Base-by-base conservation (phyloP, 1,139 yeast species). In the Taphrina flavorubra region DNA sequence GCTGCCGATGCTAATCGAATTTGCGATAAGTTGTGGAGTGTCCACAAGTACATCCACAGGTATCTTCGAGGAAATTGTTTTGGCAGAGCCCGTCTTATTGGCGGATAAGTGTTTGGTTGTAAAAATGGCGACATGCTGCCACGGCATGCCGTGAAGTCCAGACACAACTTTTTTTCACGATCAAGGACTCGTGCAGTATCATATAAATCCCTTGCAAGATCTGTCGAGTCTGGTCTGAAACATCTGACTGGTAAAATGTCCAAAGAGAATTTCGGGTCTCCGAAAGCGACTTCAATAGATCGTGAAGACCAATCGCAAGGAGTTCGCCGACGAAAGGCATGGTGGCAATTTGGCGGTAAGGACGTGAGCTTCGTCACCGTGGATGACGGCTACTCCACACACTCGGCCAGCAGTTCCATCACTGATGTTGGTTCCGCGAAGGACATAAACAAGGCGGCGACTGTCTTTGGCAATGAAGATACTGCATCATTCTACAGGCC, bases 401-500 rank as follows among this genome's bases (percentile, higher is more conserved):
- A 34, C 16, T 51, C 56, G 1, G 56, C 56, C 36, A 7, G 37
- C 5, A 51, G 39, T 8, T 51, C 56, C 56, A 20, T 51, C 56
- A 31, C 56, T 3, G 56, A 51, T 14, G n/a, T 18, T 37, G 56
- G 20, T 14, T 51, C 56, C 4, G 3, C 8, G 13, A 16, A 5
- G n/a, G 7, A 6, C 2, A 8, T 51, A 25, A 18, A 31, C 16
- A 51, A 51, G 20, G 56, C 36, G 6, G 16, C 3, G 16, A 51
- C 56, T 20, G 56, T 51, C 2, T 51, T 51, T n/a, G 36, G 37
- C 56, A 25, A 31, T 51, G 16, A 16, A 14, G 56, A 51, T 20
- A 51, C 39, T 2, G 36, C 59, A 44, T 36, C 57, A 3, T 18
- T 61, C 39, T 84, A 82, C 72, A 70, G 77, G 3, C 71, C 76